These are phyloP conservation scores for Petunia hybrid DNA, from an alignment of 305 asterid species.

Conservation along the genomic window DNA sequence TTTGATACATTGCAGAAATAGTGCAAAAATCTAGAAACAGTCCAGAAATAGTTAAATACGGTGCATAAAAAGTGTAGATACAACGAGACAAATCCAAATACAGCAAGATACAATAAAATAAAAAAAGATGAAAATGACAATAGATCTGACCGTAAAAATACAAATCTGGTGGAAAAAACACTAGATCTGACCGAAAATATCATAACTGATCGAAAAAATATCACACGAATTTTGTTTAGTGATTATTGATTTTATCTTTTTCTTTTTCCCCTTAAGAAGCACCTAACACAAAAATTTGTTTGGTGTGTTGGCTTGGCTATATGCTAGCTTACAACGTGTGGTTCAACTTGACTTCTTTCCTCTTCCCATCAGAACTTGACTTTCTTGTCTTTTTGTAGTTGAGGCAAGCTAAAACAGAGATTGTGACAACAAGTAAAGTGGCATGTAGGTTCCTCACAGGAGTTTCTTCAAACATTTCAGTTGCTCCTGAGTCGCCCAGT, in stretches of 20 bases:
- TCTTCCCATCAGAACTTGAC: not conserved
- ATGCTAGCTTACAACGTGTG: conserved; percentile 17
- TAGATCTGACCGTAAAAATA: no score
- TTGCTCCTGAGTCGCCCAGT: conserved; percentile 60
- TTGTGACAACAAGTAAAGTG: conserved; percentile 90
- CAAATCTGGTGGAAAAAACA: no score
- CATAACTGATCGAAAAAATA: no score
- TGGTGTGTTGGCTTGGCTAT: not conserved
- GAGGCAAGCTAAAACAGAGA: conserved; percentile 95
- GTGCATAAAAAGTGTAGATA: no score
- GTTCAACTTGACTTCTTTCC: not conserved
- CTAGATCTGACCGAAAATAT: no score
- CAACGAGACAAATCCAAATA: no score
- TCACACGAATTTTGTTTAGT: not conserved
- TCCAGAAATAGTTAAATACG: no score
- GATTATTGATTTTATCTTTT: not conserved
- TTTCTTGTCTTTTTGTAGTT: conserved; percentile 58
- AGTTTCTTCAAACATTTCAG: conserved; percentile 65
- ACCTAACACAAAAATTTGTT: not conserved
- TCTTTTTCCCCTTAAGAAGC: not conserved
- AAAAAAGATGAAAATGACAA: no score
- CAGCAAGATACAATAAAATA: no score
- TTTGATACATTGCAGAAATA: no score
- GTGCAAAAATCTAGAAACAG: no score
- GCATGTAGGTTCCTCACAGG: conserved; percentile 83